Evolutionary conservation across 805 yeast species (phyloP), one percentile per base, ranked within the genome.

Genomic region (Pichia membranifaciens): DNA sequence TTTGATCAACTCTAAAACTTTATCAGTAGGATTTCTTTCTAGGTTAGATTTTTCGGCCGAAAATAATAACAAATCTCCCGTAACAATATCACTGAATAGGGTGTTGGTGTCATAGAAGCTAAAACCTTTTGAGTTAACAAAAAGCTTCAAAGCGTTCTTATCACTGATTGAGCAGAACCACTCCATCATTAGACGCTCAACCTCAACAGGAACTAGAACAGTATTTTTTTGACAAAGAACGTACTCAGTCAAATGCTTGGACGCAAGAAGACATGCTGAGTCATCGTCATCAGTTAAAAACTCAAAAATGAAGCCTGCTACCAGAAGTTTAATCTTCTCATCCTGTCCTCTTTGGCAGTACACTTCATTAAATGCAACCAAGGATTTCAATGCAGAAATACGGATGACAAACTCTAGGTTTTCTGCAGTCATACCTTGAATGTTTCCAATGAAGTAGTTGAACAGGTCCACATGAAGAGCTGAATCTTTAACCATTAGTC

Each of bases 1-100:
- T 8, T 33, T 1, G 15, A 44, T 25, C 10, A 54, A 35, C n/a
- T 52, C 48, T 4, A 35, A n/a, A 2, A 49, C 23, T 17, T 49
- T 49, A 8, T 36, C 68, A 8, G 73, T 59, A 13, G 71, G 73
- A 57, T 81, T 78, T 54, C 80, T 70, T 63, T 80, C 86, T 35
- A 84, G 73, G 54, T 87, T 87, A 46, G 73, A 76, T 55, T 77
- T 78, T 58, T 88, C 96, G 6, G 73, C 64, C 5, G 79, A 79
- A 61, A 87, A 88, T 36, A 88, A 60, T 2, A 71, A 66, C 6
- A 34, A 44, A 38, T 59, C 54, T 38, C 65, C 63, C 15, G 35
- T 38, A 21, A 54, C 44, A 23, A 53, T 45, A 15, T 54, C 45
- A 7, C 42, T 41, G 16, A 56, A 43, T 37, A 49, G 47, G 5